Conservation (phyloP, 176 grass and related monocot species). For the Juncus effusus region DNA sequence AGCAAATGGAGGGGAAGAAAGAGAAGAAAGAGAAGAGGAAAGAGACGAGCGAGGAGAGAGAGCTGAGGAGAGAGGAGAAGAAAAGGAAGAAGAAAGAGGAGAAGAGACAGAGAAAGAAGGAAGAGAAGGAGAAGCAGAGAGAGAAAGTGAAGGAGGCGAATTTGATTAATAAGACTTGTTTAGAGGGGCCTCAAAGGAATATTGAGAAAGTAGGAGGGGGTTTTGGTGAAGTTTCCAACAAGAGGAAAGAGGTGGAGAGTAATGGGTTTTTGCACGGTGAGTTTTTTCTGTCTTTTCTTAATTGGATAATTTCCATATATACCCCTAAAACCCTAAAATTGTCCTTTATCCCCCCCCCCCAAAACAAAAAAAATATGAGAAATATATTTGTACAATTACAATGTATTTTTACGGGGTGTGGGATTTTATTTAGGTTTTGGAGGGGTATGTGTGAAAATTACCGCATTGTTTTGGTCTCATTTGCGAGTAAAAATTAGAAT, state of each 20-base stretch:
- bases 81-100: slow-evolving; percentile 19
- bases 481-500: slow-evolving; percentile 16
- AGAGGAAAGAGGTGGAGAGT: slow-evolving; percentile 22
- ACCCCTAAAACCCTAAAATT: slow-evolving; percentile 4
- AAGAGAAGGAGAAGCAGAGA: slow-evolving; percentile 8
- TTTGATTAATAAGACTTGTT: background rate
- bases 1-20: slow-evolving; percentile 14
- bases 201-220: slow-evolving; percentile 21
- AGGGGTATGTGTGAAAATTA: slow-evolving; percentile 10
- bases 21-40: slow-evolving; percentile 22
- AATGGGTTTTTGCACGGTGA: slow-evolving; percentile 30
- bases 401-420: background rate
- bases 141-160: slow-evolving; percentile 11
- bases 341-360: background rate
- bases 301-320: slow-evolving; percentile 11
- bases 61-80: slow-evolving; percentile 21
- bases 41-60: slow-evolving; percentile 20
- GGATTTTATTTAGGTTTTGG: background rate
- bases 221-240: slow-evolving; percentile 19
- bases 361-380: slow-evolving; percentile 17
- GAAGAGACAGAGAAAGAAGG: slow-evolving; percentile 5
- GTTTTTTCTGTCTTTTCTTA: slow-evolving; percentile 16
- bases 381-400: background rate
- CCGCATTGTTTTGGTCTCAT: slow-evolving; percentile 15
- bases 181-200: slow-evolving; percentile 3